Conservation (phyloP, 1,139 yeast genomes). For the Protomyces inundatus region DNA sequence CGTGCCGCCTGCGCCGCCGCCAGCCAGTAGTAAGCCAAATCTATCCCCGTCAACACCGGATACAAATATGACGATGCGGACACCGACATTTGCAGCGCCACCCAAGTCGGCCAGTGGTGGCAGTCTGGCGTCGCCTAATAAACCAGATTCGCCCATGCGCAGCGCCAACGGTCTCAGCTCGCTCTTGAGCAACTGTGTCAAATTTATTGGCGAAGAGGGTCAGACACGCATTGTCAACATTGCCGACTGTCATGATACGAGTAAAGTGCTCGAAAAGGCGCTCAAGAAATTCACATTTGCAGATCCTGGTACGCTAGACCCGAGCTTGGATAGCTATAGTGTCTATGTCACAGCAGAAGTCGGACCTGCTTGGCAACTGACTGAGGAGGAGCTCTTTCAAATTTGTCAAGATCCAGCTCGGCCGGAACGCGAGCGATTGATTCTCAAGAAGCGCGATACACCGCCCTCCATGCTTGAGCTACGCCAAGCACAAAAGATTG, state of each 20-base stretch:
- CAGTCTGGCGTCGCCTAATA: not conserved
- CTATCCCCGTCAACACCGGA: not conserved
- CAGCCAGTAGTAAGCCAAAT: not conserved
- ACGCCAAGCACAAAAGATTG: constrained; percentile 52
- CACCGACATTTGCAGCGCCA: not conserved
- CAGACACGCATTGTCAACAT: constrained; percentile 67
- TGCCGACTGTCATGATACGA: constrained; percentile 76
- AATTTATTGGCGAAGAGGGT: constrained; percentile 59
- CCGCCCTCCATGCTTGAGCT: constrained; percentile 63
- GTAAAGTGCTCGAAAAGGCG: constrained; percentile 66
- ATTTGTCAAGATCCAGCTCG: constrained; percentile 73
- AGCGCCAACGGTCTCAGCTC: constrained; percentile 14
- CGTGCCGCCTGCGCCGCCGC: not conserved
- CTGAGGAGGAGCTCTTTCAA: constrained; percentile 75
- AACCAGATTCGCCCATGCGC: constrained; percentile 17
- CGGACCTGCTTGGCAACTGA: constrained; percentile 49
- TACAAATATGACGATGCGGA: not conserved
- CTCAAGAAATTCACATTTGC: constrained; percentile 46
- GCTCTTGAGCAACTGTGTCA: constrained; percentile 45
- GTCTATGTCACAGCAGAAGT: constrained; percentile 38
- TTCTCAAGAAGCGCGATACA: constrained; percentile 61
- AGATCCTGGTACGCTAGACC: constrained; percentile 34
- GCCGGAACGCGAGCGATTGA: constrained; percentile 64
- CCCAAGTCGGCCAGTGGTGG: not conserved
- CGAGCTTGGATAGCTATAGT: constrained; percentile 9